Percentiles rank a stretch among this genome's conserved stretches.
These are phyloP conservation scores for Colletotrichum tamarilloi DNA, from an alignment of 2,329 filamentous ascomycete species.

Conservation along the genomic window DNA sequence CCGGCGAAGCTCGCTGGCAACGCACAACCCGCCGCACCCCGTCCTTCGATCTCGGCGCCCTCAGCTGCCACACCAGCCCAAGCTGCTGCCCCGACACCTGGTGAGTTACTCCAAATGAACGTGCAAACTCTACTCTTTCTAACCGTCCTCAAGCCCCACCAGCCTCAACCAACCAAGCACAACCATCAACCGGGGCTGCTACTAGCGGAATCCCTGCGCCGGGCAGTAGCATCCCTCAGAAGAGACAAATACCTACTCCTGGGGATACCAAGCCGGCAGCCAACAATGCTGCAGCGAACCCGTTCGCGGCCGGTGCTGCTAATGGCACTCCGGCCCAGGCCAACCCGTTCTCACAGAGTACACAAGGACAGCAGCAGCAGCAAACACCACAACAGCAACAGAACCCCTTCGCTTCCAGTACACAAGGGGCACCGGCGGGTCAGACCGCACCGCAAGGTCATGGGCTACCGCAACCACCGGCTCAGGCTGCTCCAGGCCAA, in stretches of 20 bases:
- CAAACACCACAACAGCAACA: slow-evolving; percentile 41
- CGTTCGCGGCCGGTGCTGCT: slow-evolving; percentile 21
- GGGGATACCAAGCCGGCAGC: slow-evolving; percentile 3
- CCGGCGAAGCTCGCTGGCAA: slow-evolving; percentile 32
- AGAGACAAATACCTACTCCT: slow-evolving; percentile 15
- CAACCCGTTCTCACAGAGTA: slow-evolving; percentile 21
- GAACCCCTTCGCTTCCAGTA: slow-evolving; percentile 29
- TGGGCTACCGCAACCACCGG: slow-evolving; percentile 11
- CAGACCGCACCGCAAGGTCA: slow-evolving; percentile 23
- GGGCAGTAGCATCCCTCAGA: slow-evolving; percentile 23
- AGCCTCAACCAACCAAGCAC: background rate
- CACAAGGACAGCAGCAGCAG: slow-evolving; percentile 35
- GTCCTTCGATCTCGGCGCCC: slow-evolving; percentile 25
- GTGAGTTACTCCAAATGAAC: slow-evolving; percentile 33
- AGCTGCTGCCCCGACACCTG: slow-evolving; percentile 32
- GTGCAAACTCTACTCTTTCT: background rate
- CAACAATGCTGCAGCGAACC: slow-evolving; percentile 14
- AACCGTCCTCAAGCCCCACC: background rate
- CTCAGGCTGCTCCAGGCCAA: slow-evolving; percentile 17
- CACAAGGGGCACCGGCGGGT: slow-evolving; percentile 10
- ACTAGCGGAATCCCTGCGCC: slow-evolving; percentile 23
- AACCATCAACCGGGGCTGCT: background rate
- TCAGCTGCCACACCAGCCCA: slow-evolving; percentile 29
- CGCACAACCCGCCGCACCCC: slow-evolving; percentile 22
- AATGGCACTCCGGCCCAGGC: background rate